Percentiles rank a stretch among this genome's conserved stretches.
These are phyloP conservation scores for Cetraspora pellucida DNA, from an alignment of 192 early-diverging fungal species.

Conservation along the genomic window DNA sequence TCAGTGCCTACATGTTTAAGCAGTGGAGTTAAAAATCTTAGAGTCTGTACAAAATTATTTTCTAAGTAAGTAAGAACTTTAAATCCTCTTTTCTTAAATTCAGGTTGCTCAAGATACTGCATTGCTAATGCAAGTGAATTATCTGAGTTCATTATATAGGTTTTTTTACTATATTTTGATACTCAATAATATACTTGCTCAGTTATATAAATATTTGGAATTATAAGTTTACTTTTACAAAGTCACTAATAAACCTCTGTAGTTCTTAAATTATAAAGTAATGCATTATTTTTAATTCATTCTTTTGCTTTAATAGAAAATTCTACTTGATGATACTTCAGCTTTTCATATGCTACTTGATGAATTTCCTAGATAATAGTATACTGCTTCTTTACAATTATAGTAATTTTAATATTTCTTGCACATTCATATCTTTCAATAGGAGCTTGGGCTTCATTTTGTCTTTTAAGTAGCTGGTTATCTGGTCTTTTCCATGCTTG, in stretches of 20 bases:
- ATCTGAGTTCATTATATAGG: not conserved
- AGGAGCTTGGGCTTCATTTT: not conserved
- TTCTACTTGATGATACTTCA: too few species aligned
- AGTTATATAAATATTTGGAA: not conserved
- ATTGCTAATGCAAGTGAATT: constrained; percentile 7
- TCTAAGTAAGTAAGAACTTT: not conserved
- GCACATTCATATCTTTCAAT: constrained; percentile 2
- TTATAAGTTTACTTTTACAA: too few species aligned
- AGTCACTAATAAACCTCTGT: too few species aligned
- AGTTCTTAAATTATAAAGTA: too few species aligned
- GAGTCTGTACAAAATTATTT: not conserved
- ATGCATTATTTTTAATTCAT: too few species aligned
- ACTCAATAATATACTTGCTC: not conserved
- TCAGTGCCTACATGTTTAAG: not conserved
- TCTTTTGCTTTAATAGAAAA: too few species aligned
- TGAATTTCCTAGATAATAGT: not conserved
- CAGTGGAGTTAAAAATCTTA: not conserved
- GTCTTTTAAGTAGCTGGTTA: not conserved
- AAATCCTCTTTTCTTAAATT: not conserved
- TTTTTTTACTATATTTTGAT: constrained; percentile 1
- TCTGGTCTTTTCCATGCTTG: not conserved
- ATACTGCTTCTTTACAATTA: not conserved
- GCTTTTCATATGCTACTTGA: too few species aligned
- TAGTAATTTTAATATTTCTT: constrained; percentile 1
- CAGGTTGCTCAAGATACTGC: not conserved